Evolutionary conservation across 2,329 filamentous ascomycete species (phyloP), one percentile per base, ranked within the genome.

Genomic region (Trichoderma sp.): DNA sequence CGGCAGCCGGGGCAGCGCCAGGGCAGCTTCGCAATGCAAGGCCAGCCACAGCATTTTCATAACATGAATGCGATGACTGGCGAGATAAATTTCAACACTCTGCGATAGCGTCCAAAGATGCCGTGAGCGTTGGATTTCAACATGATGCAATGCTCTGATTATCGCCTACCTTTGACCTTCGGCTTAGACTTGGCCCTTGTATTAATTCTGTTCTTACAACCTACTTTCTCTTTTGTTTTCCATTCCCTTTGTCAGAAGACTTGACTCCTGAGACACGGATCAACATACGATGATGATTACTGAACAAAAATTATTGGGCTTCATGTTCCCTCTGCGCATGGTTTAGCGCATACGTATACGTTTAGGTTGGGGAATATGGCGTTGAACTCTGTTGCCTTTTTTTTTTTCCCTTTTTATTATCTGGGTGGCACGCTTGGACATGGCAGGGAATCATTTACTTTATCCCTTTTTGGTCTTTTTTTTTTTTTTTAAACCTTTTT

Each of bases 31-130:
- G 76, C 76, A 17, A 72, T 80, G 59, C 73, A 72, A 25, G 64
- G 70, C 3, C 77, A 75, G 32, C 68, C 73, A 2, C 73, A 76
- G 15, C 83, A 85, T 59, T 86, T 85, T 60, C 84, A 86, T 29
- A 79, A 71, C 12, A 74, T 79, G 63, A 73, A 71, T 27, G 22
- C 74, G 19, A 77, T 79, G 71, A 64, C 70, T 8, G 70, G 67
- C 34, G 75, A 76, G 9, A 71, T 75, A 15, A 75, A 76, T 60
- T 78, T 76, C 67, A 68, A 69, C 60, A 53, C 69, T 15, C 67
- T 71, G 8, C 64, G 69, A 45, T 71, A 64, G 34, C 19, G 15
- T 19, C 56, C 52, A 10, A n/a, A 10, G 17, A 48, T 52, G n/a
- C 25, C 19, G 27, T 25, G 4, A n/a, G 19, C 17, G 4, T 12